Evolutionary conservation across 164 flowering plant genomes (phyloP), one percentile per base, ranked within the genome.

Genomic region (Nelumbo lutea): DNA sequence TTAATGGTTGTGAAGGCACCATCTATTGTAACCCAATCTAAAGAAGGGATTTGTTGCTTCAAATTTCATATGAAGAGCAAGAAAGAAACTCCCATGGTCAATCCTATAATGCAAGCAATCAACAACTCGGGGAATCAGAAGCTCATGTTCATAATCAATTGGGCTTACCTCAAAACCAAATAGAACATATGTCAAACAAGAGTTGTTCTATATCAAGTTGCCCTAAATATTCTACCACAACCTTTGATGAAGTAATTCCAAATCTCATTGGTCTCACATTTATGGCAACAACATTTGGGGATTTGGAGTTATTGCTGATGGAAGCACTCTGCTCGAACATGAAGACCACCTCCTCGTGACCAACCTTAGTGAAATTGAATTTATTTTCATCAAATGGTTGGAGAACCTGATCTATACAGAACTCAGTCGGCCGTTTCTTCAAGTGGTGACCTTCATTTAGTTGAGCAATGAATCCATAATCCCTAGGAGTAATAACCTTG

Each of bases 1-100:
- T 93, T 93, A 61, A 93, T 88, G 61, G 96, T 93, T 61, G 98
- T 97, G 83, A 93, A 90, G 27, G 98, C 96, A 77, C 98, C 97
- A 79, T 75, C 98, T 93, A 79, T 93, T 93, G 82, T 93, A 93
- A 44, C 98, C 98, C 69, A 93, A 68, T 39, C 97, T 79, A 73
- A 93, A 93, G 81, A 70, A 89, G 6, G 96, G 96, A 76, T 82
- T 79, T 6, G 76, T 88, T 2, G 90, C 91, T 82, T 90, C 96
- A 0, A 64, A 68, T 46, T 94, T 96, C 96, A 93, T 84, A 70
- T 85, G 68, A 38, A 88, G 82, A 27, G 98, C 94, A 68, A 91
- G 87, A 80, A 87, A 68, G 77, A 90, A 80, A 82, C 91, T 90
- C 61, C 77, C 79, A 59, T 59, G 77, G 70, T 93, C 97, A 67